Evolutionary conservation across 148 eudicot genomes (phyloP).

Genomic region (Vaccinium vitisidaea): DNA sequence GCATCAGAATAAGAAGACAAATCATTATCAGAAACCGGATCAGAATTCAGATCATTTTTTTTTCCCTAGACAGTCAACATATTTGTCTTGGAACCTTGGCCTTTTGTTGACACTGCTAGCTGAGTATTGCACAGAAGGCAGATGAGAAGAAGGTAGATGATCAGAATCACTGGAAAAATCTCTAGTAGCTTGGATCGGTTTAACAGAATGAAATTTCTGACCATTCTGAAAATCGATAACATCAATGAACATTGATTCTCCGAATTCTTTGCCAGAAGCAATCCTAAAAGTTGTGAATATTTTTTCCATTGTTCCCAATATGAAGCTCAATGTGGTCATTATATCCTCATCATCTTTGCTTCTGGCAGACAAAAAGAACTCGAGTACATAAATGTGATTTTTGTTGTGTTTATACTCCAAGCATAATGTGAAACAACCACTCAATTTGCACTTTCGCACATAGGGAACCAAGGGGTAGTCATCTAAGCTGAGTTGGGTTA

Average conservation of each 20-base stretch:
- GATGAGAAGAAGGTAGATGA: too few relatives aligned
- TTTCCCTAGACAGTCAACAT: too few relatives aligned
- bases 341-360: not conserved
- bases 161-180: too few relatives aligned
- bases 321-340: not conserved
- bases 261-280: not conserved
- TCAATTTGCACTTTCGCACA: conserved; percentile 14
- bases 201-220: not conserved
- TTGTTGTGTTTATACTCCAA: not conserved
- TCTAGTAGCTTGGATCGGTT: not conserved
- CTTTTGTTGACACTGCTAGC: too few relatives aligned
- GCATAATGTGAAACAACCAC: conserved; percentile 25
- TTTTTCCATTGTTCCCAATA: not conserved
- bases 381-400: not conserved
- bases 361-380: not conserved
- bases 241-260: not conserved
- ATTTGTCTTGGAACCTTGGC: too few relatives aligned
- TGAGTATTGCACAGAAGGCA: too few relatives aligned
- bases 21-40: too few relatives aligned
- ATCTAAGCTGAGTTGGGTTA: conserved; percentile 17
- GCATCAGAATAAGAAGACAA: too few relatives aligned
- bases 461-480: conserved; percentile 33
- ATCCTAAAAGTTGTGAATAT: not conserved
- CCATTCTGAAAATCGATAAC: not conserved
- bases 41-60: too few relatives aligned